phyloP scores from a whole-genome alignment of 1,139 yeast species.

The Kodamaea sp. region DNA sequence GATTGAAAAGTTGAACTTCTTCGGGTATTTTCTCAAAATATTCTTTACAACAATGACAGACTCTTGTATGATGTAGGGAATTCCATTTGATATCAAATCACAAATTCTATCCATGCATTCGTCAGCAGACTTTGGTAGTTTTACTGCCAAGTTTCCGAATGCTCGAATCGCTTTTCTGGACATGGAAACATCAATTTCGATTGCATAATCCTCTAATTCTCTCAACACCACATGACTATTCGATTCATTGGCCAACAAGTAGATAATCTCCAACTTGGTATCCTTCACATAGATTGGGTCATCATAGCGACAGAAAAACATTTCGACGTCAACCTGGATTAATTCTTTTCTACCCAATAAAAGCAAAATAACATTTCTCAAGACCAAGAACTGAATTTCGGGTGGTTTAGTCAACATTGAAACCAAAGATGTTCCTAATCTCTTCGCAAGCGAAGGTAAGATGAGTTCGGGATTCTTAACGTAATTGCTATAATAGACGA shows the following conservation, averaged over 20 bases:
- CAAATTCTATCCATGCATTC: slow-evolving; percentile 65
- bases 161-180: slow-evolving; percentile 87
- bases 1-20: slow-evolving; percentile 38
- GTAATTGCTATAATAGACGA: slow-evolving; percentile 74
- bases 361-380: slow-evolving; percentile 77
- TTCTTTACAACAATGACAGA: slow-evolving; percentile 75
- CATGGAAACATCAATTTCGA: slow-evolving; percentile 83
- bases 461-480: slow-evolving; percentile 46
- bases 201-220: slow-evolving; percentile 83
- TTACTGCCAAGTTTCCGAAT: slow-evolving; percentile 84
- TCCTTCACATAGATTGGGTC: slow-evolving; percentile 90
- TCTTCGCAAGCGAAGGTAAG: slow-evolving; percentile 53
- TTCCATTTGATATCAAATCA: slow-evolving; percentile 63
- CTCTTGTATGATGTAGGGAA: slow-evolving; percentile 80
- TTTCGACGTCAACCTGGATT: slow-evolving; percentile 65
- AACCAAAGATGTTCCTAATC: slow-evolving; percentile 72
- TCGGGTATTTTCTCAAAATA: slow-evolving; percentile 75
- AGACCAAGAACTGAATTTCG: slow-evolving; percentile 79
- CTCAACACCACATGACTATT: slow-evolving; percentile 65
- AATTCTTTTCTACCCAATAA: slow-evolving; percentile 67
- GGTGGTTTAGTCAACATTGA: slow-evolving; percentile 75
- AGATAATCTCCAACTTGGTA: slow-evolving; percentile 85
- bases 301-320: slow-evolving; percentile 79
- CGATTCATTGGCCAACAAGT: slow-evolving; percentile 66
- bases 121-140: slow-evolving; percentile 55